Evolutionary conservation across 108 stramenopile genomes (phyloP), one percentile per base, ranked within the genome.

Genomic region (Chaetoceros tenuissimus): DNA sequence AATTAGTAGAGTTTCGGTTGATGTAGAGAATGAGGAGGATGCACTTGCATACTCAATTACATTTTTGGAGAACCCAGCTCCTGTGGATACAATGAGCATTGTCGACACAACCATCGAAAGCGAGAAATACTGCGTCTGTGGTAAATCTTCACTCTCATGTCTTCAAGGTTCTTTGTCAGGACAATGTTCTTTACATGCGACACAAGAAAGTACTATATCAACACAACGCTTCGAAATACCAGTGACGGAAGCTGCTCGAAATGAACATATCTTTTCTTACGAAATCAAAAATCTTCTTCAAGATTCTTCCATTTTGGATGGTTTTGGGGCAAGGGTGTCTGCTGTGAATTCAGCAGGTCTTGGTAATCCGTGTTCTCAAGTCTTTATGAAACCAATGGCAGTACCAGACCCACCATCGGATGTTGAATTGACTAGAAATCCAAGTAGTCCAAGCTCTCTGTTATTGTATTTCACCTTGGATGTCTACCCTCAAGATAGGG

Each of bases 301-400:
- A 61, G 28, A 51, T 43, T 84, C 82, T 27, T 52, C 50, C 20
- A 63, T 63, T 27, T 21, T 51, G 22, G 69, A 75, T 3, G 78
- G 80, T 0, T 91, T 79, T 57, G 68, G 59, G 45, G 75, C 82
- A 2, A 66, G 81, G 26, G 69, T 88, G 0, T 69, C 62, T 23
- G 87, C 87, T 16, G 47, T 46, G 19, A 85, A 85, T 53, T 19
- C 51, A 0, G 57, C 61, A 16, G 82, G 80, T 3, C 71, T 53
- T 48, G 72, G 79, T 17, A 34, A 64, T 13, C 73, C 79, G 3
- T 82, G 79, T 8, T 51, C 60, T 23, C 8, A 56, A 10, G 27
- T 72, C 10, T 66, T 52, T 59, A 46, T 80, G 46, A 81, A 79
- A 72, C 87, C 87, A 23, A 47, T 60, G 26, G 74, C 59, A 18